A percentile compares a stretch with the other conserved stretches of the same genome.
Conservation (phyloP, 1,284 basidiomycete genomes). For the Trametes versicolor region DNA sequence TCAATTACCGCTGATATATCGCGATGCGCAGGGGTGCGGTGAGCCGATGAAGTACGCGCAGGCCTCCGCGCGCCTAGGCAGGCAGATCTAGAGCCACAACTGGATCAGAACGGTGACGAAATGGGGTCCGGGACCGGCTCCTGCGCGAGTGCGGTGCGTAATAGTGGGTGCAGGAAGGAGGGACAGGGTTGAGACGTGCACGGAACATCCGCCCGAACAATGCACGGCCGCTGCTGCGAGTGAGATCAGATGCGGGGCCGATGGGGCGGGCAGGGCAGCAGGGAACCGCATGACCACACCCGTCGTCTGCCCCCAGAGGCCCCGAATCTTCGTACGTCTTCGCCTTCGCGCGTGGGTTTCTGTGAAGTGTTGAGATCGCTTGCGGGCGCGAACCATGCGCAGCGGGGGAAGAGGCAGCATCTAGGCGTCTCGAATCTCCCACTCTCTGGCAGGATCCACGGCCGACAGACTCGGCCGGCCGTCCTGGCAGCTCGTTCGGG, state of each 20-base stretch:
- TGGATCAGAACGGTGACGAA: conserved; percentile 9
- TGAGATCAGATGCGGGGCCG: neutral
- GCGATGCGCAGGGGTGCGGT: neutral
- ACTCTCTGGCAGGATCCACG: conserved; percentile 16
- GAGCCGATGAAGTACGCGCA: neutral
- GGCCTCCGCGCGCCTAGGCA: neutral
- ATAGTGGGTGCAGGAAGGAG: neutral
- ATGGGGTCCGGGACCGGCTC: neutral
- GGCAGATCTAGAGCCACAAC: neutral
- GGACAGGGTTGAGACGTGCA: neutral
- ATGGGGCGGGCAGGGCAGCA: conserved; percentile 1
- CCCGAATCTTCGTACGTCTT: conserved; percentile 11
- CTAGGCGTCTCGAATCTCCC: conserved; percentile 8
- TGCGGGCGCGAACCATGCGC: neutral
- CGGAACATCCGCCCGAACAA: conserved; percentile 6
- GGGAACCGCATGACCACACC: conserved; percentile 7
- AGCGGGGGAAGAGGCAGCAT: neutral
- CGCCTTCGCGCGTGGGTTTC: conserved; percentile 7
- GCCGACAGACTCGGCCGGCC: conserved; percentile 17
- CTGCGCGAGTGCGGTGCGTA: neutral
- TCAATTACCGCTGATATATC: too few relatives aligned
- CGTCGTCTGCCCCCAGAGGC: neutral
- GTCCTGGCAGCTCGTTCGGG: conserved; percentile 8
- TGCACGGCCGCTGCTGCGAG: neutral
- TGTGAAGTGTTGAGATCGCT: conserved; percentile 10